Base-by-base conservation (phyloP, 2,329 filamentous ascomycete species). In the Aspergillus pseudoglaucus region DNA sequence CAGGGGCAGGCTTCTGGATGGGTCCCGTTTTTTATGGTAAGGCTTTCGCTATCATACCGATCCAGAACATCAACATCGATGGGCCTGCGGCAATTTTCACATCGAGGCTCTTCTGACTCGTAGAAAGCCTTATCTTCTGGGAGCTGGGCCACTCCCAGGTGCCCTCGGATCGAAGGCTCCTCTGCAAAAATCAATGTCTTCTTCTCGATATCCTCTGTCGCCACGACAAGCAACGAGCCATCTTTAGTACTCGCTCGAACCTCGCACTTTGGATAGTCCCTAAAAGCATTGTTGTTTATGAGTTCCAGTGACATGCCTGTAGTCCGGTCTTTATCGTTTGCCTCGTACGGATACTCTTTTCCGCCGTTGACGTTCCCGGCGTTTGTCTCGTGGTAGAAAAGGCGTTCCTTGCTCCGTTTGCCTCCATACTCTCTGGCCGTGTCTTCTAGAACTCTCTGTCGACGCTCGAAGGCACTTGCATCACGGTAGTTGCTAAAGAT, bases 111-210 rank as follows among this genome's bases (percentile, higher is more conserved):
- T n/a, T 33, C 9, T 37, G n/a, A 8, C n/a, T 47, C 42, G 43
- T 39, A 14, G 10, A 39, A 17, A 32, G 54, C 48, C 12, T 30
- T 33, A 3, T 42, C 15, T 25, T 30, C 10, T 42, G 30, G 14
- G 38, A 56, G 48, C 20, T 45, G 45, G 14, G 46, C 46, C 4
- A 44, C 44, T 6, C 53, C 51, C 35, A 68, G 60, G 51, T 67
- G 59, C 14, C 66, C 61, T 43, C 66, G 57, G n/a, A 67, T 59
- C 3, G 59, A 61, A 2, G 66, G 66, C 37, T 68, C 66, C 43
- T 68, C 65, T 18, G 52, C 57, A 48, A 62, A 60, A 30, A 69
- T 59, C 6, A 63, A 15, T 22, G 59, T 53, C 1, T 56, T 56
- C 18, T 45, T 42, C 14, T 46, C 30, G 33, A 69, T 67, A 5